Evolutionary conservation across 139 green algal genomes (phyloP), one percentile per base, ranked within the genome.

Genomic region (Zygnema circumcarinatum): DNA sequence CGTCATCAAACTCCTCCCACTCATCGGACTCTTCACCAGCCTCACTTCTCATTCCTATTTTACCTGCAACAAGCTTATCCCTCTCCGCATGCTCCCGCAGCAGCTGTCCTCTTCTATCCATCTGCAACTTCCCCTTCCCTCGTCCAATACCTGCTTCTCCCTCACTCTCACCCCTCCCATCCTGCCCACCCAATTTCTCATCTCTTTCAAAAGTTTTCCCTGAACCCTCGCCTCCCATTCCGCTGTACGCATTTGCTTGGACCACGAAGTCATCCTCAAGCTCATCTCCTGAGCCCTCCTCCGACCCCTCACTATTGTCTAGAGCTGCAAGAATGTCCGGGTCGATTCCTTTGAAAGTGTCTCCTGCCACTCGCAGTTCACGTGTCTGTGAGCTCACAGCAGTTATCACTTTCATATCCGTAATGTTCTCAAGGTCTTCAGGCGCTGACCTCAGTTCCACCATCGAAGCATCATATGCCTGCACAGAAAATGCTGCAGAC

Each of bases 261-360:
- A 87, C 11, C 11, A 92, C 53, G 38, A 92, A 92, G 75, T 92
- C 89, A 53, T 92, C 89, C 82, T 92, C 79, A 7, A 92, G 74
- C 62, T 92, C 89, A 29, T 92, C 89, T n/a, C 62, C 84, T 33
- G n/a, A 84, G 38, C 87, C 89, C 25, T 40, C 75, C n/a, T 90
- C 85, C 96, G 84, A 7, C 82, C 89, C 54, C 62, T 85, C 56
- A 75, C 38, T 22, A 84, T 76, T 35, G 90, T 89, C 87, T 38
- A 86, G 83, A n/a, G 38, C n/a, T n/a, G 83, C 84, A 31, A 35
- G 22, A 54, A 89, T 75, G 16, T 91, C 74, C 21, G 80, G 47
- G 67, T 89, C 86, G 16, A 89, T 40, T 21, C 20, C 84, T 33
- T 67, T 41, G 38, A 35, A 31, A 38, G 83, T 53, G n/a, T 36